These are phyloP conservation scores for Umbelopsis sp. DNA, from an alignment of 192 early-diverging fungal species.

Conservation along the genomic window DNA sequence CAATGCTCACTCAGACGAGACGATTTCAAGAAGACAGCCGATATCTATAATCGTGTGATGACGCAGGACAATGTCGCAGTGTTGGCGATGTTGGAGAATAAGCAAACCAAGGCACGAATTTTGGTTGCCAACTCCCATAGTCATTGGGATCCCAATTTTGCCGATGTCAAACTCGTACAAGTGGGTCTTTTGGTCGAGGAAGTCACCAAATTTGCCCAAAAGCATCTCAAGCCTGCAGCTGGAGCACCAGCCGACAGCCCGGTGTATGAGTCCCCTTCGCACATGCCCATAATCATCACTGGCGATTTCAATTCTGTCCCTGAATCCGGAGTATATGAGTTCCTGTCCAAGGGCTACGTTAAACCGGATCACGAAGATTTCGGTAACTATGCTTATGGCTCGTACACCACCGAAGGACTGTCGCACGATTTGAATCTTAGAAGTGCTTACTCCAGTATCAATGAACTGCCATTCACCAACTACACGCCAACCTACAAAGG, in stretches of 20 bases:
- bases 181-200: conserved; percentile 93
- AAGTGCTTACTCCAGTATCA: conserved; percentile 74
- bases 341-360: conserved; percentile 76
- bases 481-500: conserved; percentile 85
- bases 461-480: conserved; percentile 91
- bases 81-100: conserved; percentile 81
- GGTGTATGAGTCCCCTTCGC: conserved; percentile 42
- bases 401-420: conserved; percentile 83
- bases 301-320: conserved; percentile 96
- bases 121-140: conserved; percentile 90
- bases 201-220: conserved; percentile 64
- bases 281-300: conserved; percentile 73
- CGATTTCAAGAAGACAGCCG: conserved; percentile 89
- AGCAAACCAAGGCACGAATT: conserved; percentile 68
- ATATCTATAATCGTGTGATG: conserved; percentile 97
- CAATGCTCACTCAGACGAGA: conserved; percentile 85
- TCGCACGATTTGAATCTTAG: conserved; percentile 82
- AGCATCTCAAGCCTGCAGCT: conserved; percentile 40
- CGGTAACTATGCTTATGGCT: conserved; percentile 76
- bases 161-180: conserved; percentile 97
- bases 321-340: conserved; percentile 91
- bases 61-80: conserved; percentile 95
- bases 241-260: conserved; percentile 22
- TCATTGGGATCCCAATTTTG: conserved; percentile 91
- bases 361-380: conserved; percentile 87